Percentiles rank a stretch among this genome's conserved stretches.
These are phyloP conservation scores for Agaricus subrufescens DNA, from an alignment of 768 basidiomycete species.

Conservation along the genomic window DNA sequence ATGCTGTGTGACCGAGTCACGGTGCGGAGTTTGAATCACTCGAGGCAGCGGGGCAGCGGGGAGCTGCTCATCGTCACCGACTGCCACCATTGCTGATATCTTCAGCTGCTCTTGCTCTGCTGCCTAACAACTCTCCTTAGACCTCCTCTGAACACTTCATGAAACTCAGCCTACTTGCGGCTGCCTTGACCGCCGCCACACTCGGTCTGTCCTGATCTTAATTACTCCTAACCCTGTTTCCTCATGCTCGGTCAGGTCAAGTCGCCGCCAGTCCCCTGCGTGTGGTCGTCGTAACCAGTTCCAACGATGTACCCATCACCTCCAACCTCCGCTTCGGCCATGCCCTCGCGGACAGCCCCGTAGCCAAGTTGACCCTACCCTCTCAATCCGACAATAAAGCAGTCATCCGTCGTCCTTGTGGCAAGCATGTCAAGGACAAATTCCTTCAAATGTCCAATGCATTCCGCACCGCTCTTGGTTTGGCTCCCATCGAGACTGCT, in stretches of 20 bases:
- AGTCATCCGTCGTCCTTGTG: constrained; percentile 13
- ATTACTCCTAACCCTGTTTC: not conserved
- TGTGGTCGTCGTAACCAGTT: constrained; percentile 31
- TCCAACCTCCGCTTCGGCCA: constrained; percentile 19
- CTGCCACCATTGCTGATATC: not conserved
- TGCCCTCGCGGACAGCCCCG: constrained; percentile 7
- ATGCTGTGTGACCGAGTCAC: not conserved
- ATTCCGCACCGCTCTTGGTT: constrained; percentile 52
- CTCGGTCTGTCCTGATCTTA: constrained; percentile 22
- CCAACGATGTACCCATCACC: not conserved
- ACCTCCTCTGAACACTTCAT: constrained; percentile 16
- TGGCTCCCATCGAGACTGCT: constrained; percentile 38
- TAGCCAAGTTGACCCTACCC: not conserved
- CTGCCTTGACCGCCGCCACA: constrained; percentile 31
- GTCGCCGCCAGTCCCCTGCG: constrained; percentile 49
- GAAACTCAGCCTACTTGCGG: constrained; percentile 32
- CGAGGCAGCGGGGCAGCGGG: not conserved
- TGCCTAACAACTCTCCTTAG: not conserved
- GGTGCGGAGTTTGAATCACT: constrained; percentile 4
- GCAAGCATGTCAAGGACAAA: constrained; percentile 31
- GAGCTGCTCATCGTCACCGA: not conserved
- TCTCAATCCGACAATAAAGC: constrained; percentile 6
- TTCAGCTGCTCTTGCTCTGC: constrained; percentile 1
- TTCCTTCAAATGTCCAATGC: constrained; percentile 47
- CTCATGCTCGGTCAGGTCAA: constrained; percentile 20